phyloP scores from a whole-genome alignment of 176 grass and related monocot species.

The Dactylis glomerata region DNA sequence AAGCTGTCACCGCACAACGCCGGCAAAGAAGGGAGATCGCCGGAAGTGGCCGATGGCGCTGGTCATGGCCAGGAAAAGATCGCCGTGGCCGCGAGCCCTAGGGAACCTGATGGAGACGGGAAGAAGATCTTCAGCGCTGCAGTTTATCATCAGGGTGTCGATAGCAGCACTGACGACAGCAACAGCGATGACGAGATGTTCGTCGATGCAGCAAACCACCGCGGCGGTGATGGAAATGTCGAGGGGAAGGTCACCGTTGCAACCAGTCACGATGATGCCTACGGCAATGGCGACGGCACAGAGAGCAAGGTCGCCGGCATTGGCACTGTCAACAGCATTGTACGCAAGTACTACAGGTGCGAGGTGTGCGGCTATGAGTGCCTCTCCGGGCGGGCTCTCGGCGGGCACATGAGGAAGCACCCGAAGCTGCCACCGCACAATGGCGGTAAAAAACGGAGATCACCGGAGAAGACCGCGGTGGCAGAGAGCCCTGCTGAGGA shows the following conservation, averaged over 20 bases:
- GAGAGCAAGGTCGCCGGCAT: not conserved
- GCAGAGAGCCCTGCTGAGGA: not conserved
- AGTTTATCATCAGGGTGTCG: not conserved
- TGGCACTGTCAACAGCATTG: not conserved
- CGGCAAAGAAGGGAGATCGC: conserved; percentile 3
- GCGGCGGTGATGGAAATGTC: not conserved
- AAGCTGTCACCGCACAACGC: not conserved
- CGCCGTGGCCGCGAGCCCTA: not conserved
- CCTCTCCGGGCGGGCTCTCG: conserved; percentile 9
- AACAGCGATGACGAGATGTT: not conserved
- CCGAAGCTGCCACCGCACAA: not conserved
- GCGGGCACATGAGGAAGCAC: conserved; percentile 39
- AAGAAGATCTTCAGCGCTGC: not conserved
- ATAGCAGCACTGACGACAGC: not conserved
- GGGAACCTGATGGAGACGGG: not conserved
- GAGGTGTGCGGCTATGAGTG: conserved; percentile 28
- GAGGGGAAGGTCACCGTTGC: not conserved
- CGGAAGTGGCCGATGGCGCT: not conserved
- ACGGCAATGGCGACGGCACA: not conserved
- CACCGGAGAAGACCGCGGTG: not conserved
- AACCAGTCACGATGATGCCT: not conserved
- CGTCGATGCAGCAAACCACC: not conserved
- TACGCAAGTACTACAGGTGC: conserved; percentile 19
- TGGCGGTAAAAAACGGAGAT: not conserved
- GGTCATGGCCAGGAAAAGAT: not conserved